Evolutionary conservation across 169 alveolate species (phyloP), one percentile per base, ranked within the genome.

Genomic region (Babesia ovata): DNA sequence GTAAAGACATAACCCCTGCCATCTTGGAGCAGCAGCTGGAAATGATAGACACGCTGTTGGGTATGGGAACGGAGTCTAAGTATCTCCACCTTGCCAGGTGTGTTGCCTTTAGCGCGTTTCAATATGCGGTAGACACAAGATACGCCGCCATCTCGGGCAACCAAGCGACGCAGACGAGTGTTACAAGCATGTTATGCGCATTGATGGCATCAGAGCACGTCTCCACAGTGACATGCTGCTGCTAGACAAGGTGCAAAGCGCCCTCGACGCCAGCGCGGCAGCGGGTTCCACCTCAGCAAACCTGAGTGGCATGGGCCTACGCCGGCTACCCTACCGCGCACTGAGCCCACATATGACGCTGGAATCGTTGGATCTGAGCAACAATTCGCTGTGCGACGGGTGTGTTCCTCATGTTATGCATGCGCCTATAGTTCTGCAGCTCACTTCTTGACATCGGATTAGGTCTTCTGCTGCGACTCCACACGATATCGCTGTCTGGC

Each of bases 81-180:
- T 81, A 81, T 48, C 63, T 73, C 13, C 60, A 58, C 24, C 62
- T 81, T 4, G 70, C 88, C 12, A 48, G 58, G 88, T 81, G 42
- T 33, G 59, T 69, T 58, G 29, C n/a, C 14, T 57, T 58, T 11
- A 22, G 0, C 12, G 12, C n/a, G 11, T 14, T 44, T 0, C n/a
- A 39, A 11, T 16, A 10, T 19, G 11, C 36, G 29, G 12, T 59
- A 79, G 87, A 49, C 59, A 65, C 57, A 79, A 79, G 63, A 62
- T 79, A 2, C 57, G 28, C 52, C 72, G 58, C 29, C 48, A 60
- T 58, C 36, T 79, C 10, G 87, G 74, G 3, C 29, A 53, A 36
- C 59, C 72, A 10, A 45, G 46, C 22, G 75, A 79, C 42, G n/a
- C 58, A 26, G 71, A 79, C 19, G 29, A 46, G 19, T 44, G 72